These are phyloP conservation scores for Fraxinus dipetala DNA, from an alignment of 305 asterid genomes.

Conservation along the genomic window DNA sequence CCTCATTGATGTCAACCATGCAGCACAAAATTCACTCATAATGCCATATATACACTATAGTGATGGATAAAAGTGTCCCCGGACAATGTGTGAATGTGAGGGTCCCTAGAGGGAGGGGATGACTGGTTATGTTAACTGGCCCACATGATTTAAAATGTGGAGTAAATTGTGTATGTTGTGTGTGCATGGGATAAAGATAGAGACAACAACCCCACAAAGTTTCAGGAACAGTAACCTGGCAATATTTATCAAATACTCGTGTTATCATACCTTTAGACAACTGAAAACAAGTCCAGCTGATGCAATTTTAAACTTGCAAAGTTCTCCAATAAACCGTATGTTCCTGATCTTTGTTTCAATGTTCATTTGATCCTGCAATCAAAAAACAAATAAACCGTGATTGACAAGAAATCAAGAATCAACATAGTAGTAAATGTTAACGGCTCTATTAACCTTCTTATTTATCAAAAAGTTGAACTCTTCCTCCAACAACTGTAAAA, in stretches of 20 bases:
- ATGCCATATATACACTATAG: background rate
- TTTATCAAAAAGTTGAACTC: slow-evolving; percentile 84
- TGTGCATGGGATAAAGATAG: background rate
- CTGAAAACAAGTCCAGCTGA: slow-evolving; percentile 81
- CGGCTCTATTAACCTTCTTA: slow-evolving; percentile 66
- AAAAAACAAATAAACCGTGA: slow-evolving; percentile 19
- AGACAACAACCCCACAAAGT: slow-evolving; percentile 1
- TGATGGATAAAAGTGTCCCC: background rate
- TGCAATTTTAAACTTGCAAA: slow-evolving; percentile 93
- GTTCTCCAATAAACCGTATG: slow-evolving; percentile 94
- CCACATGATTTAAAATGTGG: background rate
- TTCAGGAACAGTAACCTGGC: background rate
- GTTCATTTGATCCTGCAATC: slow-evolving; percentile 94
- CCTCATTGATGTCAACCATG: background rate
- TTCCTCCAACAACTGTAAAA: slow-evolving; percentile 86
- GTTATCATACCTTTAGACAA: slow-evolving; percentile 72
- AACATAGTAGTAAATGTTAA: slow-evolving; percentile 5
- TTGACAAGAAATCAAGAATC: slow-evolving; percentile 3
- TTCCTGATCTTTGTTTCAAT: slow-evolving; percentile 95
- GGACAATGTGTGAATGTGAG: background rate
- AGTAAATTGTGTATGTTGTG: background rate
- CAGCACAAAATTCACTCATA: background rate
- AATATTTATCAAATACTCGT: background rate
- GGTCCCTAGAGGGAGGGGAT: background rate
- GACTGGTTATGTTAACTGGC: background rate